These are phyloP conservation scores for Trichoderma arundinaceum DNA, from an alignment of 2,329 filamentous ascomycete genomes.

Conservation along the genomic window DNA sequence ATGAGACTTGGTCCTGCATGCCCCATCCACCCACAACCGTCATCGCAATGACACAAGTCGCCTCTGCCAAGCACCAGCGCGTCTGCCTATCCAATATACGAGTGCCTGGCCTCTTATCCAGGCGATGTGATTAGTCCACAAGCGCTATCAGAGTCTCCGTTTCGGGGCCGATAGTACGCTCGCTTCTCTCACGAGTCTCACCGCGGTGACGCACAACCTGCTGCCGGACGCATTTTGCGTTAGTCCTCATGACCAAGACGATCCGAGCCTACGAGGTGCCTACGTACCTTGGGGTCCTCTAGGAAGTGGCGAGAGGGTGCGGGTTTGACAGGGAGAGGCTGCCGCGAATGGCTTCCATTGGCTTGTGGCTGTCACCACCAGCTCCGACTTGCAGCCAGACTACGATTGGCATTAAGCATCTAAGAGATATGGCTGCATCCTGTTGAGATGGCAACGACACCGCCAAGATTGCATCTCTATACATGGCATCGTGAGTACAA, in stretches of 20 bases:
- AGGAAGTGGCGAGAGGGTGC: constrained; percentile 17
- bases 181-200: constrained; percentile 30
- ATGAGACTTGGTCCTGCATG: constrained; percentile 25
- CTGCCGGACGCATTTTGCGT: constrained; percentile 6
- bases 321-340: constrained; percentile 19
- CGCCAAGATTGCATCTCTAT: background rate
- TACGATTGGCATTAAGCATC: background rate
- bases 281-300: background rate
- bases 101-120: constrained; percentile 4
- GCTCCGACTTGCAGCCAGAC: background rate
- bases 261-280: background rate
- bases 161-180: background rate
- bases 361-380: constrained; percentile 27
- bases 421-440: background rate
- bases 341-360: constrained; percentile 14
- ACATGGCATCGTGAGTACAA: background rate
- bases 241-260: constrained; percentile 27
- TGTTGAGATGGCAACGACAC: constrained; percentile 12
- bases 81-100: constrained; percentile 26
- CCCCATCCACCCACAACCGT: constrained; percentile 17
- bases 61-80: constrained; percentile 11
- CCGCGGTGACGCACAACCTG: constrained; percentile 30
- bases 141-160: constrained; percentile 9
- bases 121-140: constrained; percentile 21
- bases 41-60: constrained; percentile 20